phyloP scores from a whole-genome alignment of 352 stramenopile species.

The Phytophthora hybrid region DNA sequence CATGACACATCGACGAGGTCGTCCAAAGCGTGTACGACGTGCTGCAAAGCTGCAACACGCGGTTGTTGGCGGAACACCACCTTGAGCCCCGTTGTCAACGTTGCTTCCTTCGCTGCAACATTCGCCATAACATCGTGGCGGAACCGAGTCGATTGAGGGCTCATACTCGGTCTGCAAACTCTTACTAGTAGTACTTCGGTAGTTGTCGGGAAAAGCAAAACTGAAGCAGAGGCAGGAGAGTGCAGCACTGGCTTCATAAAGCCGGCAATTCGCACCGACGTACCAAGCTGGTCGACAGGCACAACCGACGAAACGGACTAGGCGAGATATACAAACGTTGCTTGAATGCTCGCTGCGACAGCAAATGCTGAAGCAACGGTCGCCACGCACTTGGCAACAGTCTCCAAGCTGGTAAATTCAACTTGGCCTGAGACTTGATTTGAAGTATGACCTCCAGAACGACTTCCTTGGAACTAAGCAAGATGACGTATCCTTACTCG shows the following conservation, averaged over 20 bases:
- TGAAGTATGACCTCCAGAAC: no score
- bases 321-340: neutral
- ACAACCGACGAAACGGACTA: slow-evolving; percentile 33
- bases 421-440: neutral
- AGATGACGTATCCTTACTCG: slow-evolving; percentile 15
- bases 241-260: slow-evolving; percentile 12
- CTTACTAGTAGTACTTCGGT: neutral
- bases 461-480: slow-evolving; percentile 2
- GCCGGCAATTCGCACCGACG: neutral
- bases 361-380: neutral
- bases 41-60: slow-evolving; percentile 28
- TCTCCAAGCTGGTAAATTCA: slow-evolving; percentile 1
- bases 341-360: slow-evolving; percentile 1
- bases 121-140: neutral
- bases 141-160: neutral
- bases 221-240: neutral
- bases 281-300: slow-evolving; percentile 15
- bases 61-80: slow-evolving; percentile 35
- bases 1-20: slow-evolving; percentile 39
- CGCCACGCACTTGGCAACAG: slow-evolving; percentile 4
- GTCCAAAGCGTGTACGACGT: slow-evolving; percentile 38
- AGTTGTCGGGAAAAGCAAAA: slow-evolving; percentile 20
- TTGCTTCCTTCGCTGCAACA: slow-evolving; percentile 19
- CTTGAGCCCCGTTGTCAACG: slow-evolving; percentile 31
- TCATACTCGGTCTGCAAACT: slow-evolving; percentile 8